Evolutionary conservation across 2,329 filamentous ascomycete genomes (phyloP), one percentile per base, ranked within the genome.

Genomic region (Gnomoniopsis smithogilvyi): DNA sequence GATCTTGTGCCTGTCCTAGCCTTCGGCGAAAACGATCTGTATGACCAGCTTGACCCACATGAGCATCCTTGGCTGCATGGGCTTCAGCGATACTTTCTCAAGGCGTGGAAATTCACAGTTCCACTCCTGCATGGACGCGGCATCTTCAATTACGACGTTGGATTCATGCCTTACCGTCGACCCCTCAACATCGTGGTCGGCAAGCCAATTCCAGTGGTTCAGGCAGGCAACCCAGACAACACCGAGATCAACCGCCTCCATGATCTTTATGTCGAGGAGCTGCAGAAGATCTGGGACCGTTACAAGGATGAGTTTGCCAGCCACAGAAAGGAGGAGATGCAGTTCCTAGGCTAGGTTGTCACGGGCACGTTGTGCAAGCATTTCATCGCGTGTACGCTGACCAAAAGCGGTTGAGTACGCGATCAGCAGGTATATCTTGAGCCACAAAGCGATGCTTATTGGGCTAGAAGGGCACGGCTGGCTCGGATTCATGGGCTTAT

Each of bases 101-200:
- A 89, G 66, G 78, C 89, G 6, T 86, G 96, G 79, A 96, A 96
- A 54, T 99, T 97, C 68, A 98, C 95, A 0, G 81, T 98, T 12
- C 93, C 95, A 1, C 82, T 96, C 30, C 89, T 97, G 67, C 92
- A 96, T 72, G 94, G 93, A 2, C 79, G 93, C 26, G 94, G 94
- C 14, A 88, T 98, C 45, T 96, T 98, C 76, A 99, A 99, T 73
- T 98, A 99, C 70, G 95, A 99, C 72, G 91, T 97, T 15, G 95
- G 95, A 3, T 78, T 98, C 67, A 92, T 98, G 91, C 95, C 95
- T 0, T 98, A 97, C 72, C 86, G 95, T 14, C 81, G 88, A 53
- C 88, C 92, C 12, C 78, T 99, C 60, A 95, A 98, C 69, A 85
- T 97, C 51, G 93, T 99, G 14, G 90, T 96, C 15, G 94, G 94